phyloP scores from a whole-genome alignment of 139 green algal genomes.

The Closterium sp. region DNA sequence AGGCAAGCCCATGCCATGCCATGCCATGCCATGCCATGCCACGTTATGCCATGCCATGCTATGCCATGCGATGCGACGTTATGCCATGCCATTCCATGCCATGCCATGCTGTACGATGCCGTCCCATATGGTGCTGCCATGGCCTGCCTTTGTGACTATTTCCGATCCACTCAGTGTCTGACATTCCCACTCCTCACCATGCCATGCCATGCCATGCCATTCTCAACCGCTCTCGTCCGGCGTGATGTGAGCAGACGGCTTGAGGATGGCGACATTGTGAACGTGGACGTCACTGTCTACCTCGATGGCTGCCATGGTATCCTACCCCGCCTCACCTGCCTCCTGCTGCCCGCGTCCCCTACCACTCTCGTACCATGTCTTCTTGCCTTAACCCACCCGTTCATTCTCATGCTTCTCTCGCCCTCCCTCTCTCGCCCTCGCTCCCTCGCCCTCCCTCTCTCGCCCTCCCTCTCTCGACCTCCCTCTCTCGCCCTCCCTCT shows the following conservation, averaged over 20 bases:
- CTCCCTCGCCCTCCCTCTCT: not conserved
- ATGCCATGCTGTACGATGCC: not conserved
- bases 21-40: no score
- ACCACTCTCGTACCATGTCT: not conserved
- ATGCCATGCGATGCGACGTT: no score
- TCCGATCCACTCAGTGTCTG: no score
- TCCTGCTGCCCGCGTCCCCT: not conserved
- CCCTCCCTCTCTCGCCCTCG: not conserved
- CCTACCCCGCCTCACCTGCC: not conserved
- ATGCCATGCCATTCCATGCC: no score
- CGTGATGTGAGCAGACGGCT: slow-evolving; percentile 58
- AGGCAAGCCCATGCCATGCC: slow-evolving; percentile 41
- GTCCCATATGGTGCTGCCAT: no score
- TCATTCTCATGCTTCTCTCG: not conserved
- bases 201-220: no score
- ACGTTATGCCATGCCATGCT: no score
- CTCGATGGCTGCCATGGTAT: slow-evolving; percentile 83
- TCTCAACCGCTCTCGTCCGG: not conserved
- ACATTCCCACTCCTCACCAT: no score
- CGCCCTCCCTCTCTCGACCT: not conserved
- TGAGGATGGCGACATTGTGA: slow-evolving; percentile 93
- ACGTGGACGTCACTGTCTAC: slow-evolving; percentile 92
- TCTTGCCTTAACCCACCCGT: not conserved
- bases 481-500: not conserved
- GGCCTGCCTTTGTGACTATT: no score